These are phyloP conservation scores for Epichloe glyceriae DNA, from an alignment of 2,329 filamentous ascomycete species.

Conservation along the genomic window DNA sequence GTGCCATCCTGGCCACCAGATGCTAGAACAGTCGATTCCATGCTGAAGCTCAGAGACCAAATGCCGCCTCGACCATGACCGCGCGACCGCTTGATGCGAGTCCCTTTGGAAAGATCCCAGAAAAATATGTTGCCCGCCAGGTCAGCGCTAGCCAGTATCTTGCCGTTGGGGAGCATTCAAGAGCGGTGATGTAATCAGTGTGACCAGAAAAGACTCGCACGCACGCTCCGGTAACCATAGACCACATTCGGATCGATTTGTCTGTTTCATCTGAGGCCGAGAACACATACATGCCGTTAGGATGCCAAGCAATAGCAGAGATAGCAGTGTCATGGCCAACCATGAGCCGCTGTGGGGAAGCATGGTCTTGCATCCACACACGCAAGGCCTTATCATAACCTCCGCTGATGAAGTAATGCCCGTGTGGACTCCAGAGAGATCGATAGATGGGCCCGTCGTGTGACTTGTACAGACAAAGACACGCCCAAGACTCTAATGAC, in stretches of 20 bases:
- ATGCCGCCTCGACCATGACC: slow-evolving; percentile 91
- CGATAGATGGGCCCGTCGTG: slow-evolving; percentile 86
- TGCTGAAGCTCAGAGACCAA: slow-evolving; percentile 85
- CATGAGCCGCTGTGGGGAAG: slow-evolving; percentile 75
- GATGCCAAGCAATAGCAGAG: slow-evolving; percentile 87
- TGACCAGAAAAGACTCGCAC: slow-evolving; percentile 90
- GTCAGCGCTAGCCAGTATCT: slow-evolving; percentile 82
- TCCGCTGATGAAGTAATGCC: slow-evolving; percentile 84
- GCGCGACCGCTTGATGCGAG: slow-evolving; percentile 79
- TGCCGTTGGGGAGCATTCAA: slow-evolving; percentile 79
- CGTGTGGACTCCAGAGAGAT: slow-evolving; percentile 79
- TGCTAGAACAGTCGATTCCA: slow-evolving; percentile 80
- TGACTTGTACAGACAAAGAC: slow-evolving; percentile 84
- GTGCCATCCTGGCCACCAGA: slow-evolving; percentile 88
- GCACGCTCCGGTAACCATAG: slow-evolving; percentile 72
- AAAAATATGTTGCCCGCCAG: slow-evolving; percentile 80
- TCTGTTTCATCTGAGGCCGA: slow-evolving; percentile 76
- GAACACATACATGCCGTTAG: slow-evolving; percentile 87
- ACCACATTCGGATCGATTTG: slow-evolving; percentile 95
- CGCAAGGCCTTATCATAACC: slow-evolving; percentile 84
- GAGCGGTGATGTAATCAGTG: slow-evolving; percentile 69
- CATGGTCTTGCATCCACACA: slow-evolving; percentile 86
- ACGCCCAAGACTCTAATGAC: slow-evolving; percentile 87
- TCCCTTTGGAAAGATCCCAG: slow-evolving; percentile 84
- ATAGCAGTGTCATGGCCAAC: slow-evolving; percentile 88